Evolutionary conservation across 1,284 basidiomycete genomes (phyloP).

Genomic region (Microbotryum lychnidis-dioicae): DNA sequence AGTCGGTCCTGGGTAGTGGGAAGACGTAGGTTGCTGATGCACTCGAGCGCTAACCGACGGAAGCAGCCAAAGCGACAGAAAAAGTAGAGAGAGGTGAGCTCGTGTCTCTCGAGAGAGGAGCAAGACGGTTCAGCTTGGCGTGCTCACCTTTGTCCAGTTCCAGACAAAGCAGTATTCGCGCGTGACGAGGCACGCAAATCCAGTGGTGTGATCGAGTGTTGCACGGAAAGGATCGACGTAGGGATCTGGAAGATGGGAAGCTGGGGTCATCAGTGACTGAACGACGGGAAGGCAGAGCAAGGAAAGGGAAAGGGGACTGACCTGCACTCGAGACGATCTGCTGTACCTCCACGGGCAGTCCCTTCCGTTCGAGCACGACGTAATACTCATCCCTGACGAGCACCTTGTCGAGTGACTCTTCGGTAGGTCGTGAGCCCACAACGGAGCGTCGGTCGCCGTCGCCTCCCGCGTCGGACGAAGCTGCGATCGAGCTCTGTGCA

Average conservation of each 20-base stretch:
- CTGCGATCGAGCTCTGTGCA: background rate
- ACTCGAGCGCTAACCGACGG: constrained; percentile 6
- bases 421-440: background rate
- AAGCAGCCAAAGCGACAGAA: background rate
- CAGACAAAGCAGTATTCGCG: constrained; percentile 40
- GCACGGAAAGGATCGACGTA: constrained; percentile 39
- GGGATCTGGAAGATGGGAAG: constrained; percentile 35
- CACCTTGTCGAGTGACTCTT: constrained; percentile 9
- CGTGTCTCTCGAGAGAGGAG: background rate
- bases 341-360: constrained; percentile 19
- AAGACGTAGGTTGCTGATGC: constrained; percentile 34
- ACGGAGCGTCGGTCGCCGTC: background rate
- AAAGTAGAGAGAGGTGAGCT: background rate
- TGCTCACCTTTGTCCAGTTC: constrained; percentile 42
- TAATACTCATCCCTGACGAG: constrained; percentile 26
- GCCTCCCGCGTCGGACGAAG: background rate
- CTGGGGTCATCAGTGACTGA: background rate
- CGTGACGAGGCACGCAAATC: constrained; percentile 42
- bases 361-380: constrained; percentile 14
- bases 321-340: constrained; percentile 17
- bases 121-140: background rate
- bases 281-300: background rate
- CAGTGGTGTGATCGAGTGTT: constrained; percentile 38
- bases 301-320: background rate
- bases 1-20: constrained; percentile 35